These are phyloP conservation scores for Orbilia oligospora DNA, from an alignment of 2,329 filamentous ascomycete species.

Conservation along the genomic window DNA sequence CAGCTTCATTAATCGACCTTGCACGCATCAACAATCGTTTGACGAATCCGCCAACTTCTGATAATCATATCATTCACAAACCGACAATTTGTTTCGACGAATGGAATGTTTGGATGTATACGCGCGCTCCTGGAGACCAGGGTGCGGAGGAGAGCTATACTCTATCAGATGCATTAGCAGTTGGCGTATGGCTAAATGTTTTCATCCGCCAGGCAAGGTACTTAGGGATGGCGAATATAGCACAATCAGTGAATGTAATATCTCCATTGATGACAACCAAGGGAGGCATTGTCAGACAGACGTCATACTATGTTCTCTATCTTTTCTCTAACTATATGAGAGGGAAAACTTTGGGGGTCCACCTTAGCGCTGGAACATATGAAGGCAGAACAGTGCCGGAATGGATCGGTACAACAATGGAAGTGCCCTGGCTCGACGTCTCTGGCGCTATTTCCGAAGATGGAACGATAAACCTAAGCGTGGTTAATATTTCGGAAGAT, in stretches of 20 bases:
- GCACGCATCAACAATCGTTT: slow-evolving; percentile 76
- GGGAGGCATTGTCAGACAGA: slow-evolving; percentile 77
- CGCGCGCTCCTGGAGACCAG: slow-evolving; percentile 77
- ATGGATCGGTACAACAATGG: slow-evolving; percentile 77
- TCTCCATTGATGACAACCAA: slow-evolving; percentile 80
- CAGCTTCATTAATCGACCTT: slow-evolving; percentile 78
- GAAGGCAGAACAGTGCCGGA: slow-evolving; percentile 76
- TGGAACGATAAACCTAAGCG: slow-evolving; percentile 76
- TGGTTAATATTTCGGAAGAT: slow-evolving; percentile 79
- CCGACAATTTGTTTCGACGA: slow-evolving; percentile 86
- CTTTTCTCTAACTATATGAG: slow-evolving; percentile 81
- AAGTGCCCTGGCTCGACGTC: slow-evolving; percentile 80
- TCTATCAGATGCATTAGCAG: slow-evolving; percentile 81
- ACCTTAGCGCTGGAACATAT: slow-evolving; percentile 77
- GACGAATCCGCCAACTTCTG: slow-evolving; percentile 41
- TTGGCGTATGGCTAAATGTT: slow-evolving; percentile 81
- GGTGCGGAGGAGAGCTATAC: slow-evolving; percentile 83
- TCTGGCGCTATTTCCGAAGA: slow-evolving; percentile 73
- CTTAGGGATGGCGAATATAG: slow-evolving; percentile 84
- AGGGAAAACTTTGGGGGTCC: slow-evolving; percentile 77
- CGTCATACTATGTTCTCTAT: slow-evolving; percentile 81
- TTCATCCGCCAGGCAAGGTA: slow-evolving; percentile 80
- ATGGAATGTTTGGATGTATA: slow-evolving; percentile 87
- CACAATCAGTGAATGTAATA: slow-evolving; percentile 84
- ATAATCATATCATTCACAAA: slow-evolving; percentile 71